Conservation (phyloP, 2,329 filamentous ascomycete genomes). For the Fusarium sp. region DNA sequence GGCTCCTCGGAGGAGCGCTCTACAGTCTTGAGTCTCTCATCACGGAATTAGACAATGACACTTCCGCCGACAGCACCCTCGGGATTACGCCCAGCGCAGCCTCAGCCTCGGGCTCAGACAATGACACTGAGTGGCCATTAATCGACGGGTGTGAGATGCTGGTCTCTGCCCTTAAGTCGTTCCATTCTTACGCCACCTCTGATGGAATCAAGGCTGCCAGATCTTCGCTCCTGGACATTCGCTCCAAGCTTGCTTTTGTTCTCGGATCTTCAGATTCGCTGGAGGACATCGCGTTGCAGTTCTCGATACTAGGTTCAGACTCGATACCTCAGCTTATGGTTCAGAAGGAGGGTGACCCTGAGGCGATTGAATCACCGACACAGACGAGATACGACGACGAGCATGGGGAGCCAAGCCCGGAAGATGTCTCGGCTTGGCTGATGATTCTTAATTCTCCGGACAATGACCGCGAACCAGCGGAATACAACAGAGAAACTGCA, state of each 20-base stretch:
- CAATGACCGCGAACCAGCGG: conserved; percentile 49
- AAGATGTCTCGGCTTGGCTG: conserved; percentile 45
- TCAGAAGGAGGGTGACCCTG: conserved; percentile 8
- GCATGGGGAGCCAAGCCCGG: conserved; percentile 23
- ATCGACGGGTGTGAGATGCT: conserved; percentile 43
- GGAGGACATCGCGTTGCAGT: conserved; percentile 41
- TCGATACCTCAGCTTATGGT: conserved; percentile 34
- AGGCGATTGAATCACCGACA: conserved; percentile 4
- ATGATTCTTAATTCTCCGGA: conserved; percentile 38
- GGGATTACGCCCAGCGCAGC: conserved; percentile 9
- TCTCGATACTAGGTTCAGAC: conserved; percentile 41
- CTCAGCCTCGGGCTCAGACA: conserved; percentile 3
- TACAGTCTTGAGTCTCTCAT: conserved; percentile 46
- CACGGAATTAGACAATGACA: conserved; percentile 37
- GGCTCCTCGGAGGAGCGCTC: conserved; percentile 44
- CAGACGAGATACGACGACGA: conserved; percentile 17
- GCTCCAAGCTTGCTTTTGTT: conserved; percentile 45
- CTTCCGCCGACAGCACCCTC: conserved; percentile 22
- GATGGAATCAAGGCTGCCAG: conserved; percentile 44
- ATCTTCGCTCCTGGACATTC: conserved; percentile 35
- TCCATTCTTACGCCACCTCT: conserved; percentile 32
- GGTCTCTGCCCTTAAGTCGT: conserved; percentile 29
- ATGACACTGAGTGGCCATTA: conserved; percentile 40
- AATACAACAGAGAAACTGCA: conserved; percentile 47
- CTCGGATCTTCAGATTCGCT: conserved; percentile 47